Base-by-base conservation (phyloP, 768 basidiomycete genomes). In the Tulasnella sp. region DNA sequence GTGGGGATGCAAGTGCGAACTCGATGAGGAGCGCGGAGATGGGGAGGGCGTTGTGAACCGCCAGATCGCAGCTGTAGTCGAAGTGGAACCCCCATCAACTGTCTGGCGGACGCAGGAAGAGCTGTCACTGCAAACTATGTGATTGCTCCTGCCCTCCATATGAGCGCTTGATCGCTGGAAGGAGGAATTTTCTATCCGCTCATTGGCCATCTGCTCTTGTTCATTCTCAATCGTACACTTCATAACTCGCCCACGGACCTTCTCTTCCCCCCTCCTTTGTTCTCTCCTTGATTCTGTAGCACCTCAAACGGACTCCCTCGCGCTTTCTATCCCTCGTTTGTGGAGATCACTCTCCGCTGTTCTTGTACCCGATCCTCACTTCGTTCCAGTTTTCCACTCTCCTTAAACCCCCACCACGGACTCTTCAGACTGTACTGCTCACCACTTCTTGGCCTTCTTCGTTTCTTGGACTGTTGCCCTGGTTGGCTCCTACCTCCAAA, bases 11-110 rank as follows among this genome's bases (percentile, higher is more conserved):
- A 28, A 69, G 64, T 20, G 24, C 64, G 64, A 69, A 69, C 31
- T 69, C 64, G 64, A 37, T 69, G n/a, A 31, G 28, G 64, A 69
- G 64, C 64, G 64, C 24, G 64, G 64, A 69, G 64, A 69, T 69
- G 64, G 64, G 64, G 31, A 69, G 31, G 64, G 64, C 64, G 3
- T 11, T 34, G 64, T 69, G 60, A 69, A 37, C 34, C 64, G 34
- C 28, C 6, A 3, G 64, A 54, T 54, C 24, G 22, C 54, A 54
- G 24, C 0, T 54, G 5, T n/a, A 24, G n/a, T 1, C 54, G 6
- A 54, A 8, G n/a, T n/a, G 7, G 54, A 54, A n/a, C 7, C 54
- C 24, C 54, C 3, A 3, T n/a, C 24, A n/a, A 54, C 22, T 54
- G 54, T n/a, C 7, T 1, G 1, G 46, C 1, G 46, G 46, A 3